These are phyloP conservation scores for Populus deltoides DNA, from an alignment of 345 rosid species.

Conservation along the genomic window DNA sequence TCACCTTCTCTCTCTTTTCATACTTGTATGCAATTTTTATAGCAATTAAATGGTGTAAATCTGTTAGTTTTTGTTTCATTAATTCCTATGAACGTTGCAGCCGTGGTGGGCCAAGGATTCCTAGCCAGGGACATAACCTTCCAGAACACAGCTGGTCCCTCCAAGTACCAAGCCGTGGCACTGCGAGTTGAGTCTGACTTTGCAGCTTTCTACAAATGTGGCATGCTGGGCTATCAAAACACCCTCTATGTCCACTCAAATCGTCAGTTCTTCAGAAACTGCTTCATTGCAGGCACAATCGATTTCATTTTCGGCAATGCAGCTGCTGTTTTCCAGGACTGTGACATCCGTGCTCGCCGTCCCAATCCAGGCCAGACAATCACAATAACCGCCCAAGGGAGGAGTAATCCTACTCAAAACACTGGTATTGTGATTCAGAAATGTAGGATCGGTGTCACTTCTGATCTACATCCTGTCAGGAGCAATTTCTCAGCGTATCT, in stretches of 20 bases:
- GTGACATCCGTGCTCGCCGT: conserved; percentile 84
- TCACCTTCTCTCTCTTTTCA: background rate
- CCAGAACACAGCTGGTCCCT: conserved; percentile 78
- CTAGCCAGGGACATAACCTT: conserved; percentile 72
- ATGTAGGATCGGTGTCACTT: conserved; percentile 70
- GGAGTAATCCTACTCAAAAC: conserved; percentile 79
- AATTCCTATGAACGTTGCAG: conserved; percentile 31
- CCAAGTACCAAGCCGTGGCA: conserved; percentile 74
- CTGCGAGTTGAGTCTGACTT: conserved; percentile 74
- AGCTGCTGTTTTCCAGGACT: conserved; percentile 58
- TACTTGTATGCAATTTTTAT: background rate
- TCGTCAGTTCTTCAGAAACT: conserved; percentile 68
- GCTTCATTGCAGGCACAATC: conserved; percentile 66
- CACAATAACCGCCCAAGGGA: conserved; percentile 94
- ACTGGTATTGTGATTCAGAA: conserved; percentile 92
- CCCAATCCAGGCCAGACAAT: conserved; percentile 86
- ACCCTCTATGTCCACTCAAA: conserved; percentile 64
- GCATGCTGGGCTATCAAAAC: conserved; percentile 74
- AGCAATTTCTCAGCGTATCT: conserved; percentile 66
- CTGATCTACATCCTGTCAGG: conserved; percentile 50
- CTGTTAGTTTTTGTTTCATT: no score
- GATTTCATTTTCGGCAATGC: conserved; percentile 83
- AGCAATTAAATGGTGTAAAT: background rate
- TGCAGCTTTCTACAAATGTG: conserved; percentile 75
- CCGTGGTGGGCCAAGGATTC: conserved; percentile 70